Base-by-base conservation (phyloP, 306 rosid genomes). In the Castanea crenata region DNA sequence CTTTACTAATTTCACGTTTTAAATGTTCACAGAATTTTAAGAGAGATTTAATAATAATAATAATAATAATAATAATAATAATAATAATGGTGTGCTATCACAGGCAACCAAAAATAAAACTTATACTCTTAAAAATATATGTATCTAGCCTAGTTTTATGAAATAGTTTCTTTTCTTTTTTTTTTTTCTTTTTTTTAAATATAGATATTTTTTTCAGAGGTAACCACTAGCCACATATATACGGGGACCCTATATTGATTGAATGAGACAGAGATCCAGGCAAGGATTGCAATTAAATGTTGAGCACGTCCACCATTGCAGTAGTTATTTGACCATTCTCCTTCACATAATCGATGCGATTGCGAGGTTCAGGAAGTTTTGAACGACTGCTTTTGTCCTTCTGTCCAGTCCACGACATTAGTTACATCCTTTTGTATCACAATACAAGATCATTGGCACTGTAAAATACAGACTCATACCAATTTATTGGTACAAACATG, bases 231-330 rank as follows among this genome's bases (percentile, higher is more conserved):
- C 46, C 46, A 8, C 46, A 8, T 9, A 11, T 21, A 2, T 9
- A 27, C 18, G 29, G 35, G 19, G 10, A 1, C n/a, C 6, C 29
- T 31, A 27, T 27, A 14, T 25, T 64, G 57, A 77, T 79, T 81
- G 76, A 89, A 87, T 72, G 79, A 72, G 46, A 21, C 55, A 62
- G 85, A 68, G 77, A 62, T 49, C 72, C 75, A 81, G 86, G 76
- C 79, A 82, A 52, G 55, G 72, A 54, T 21, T 25, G 77, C 75
- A 62, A 86, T 70, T 90, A 78, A 90, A 84, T 84, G 73, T 51
- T 38, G 75, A 69, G 70, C 73, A 78, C 5, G 80, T 74, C 82
- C 75, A 44, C 80, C 52, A 32, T 74, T 49, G 81, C 69, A 80
- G 29, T 68, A 71, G 32, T 70, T 64, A 69, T 77, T 84, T 81